Base-by-base conservation (phyloP, 768 basidiomycete species). In the Mycena rebaudengoi region DNA sequence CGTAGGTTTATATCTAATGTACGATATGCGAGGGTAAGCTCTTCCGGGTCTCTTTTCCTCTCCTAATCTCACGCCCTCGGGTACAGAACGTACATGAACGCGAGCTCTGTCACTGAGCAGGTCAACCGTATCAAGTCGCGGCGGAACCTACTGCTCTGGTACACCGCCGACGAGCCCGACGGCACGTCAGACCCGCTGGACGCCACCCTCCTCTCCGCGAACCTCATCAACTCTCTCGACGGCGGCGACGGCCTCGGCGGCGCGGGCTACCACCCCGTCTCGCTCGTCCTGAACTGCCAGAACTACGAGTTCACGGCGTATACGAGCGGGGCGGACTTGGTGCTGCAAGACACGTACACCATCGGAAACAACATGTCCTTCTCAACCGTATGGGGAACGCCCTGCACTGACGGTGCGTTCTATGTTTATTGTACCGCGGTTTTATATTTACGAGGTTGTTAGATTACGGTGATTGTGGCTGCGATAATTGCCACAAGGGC, bases 401-500 rank as follows among this genome's bases (percentile, higher is more conserved):
- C 79, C 3, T 92, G 91, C 72, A 91, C 88, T 2, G 66, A 68
- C 29, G 62, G 62, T 67, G n/a, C 41, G 59, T 60, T 11, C 40
- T 26, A 16, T 44, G 29, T 32, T 11, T 29, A 39, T 39, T 49
- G 12, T 20, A 69, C 70, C 23, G 12, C 10, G 7, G 13, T 13
- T 7, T 40, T 7, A 18, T 41, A 4, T 39, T n/a, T 21, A 43
- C 12, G 7, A 21, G 12, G 45, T 21, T n/a, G 52, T 18, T 29
- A 2, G 83, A 87, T 64, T 91, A 85, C 64, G 92, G 91, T 2
- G 87, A 86, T 69, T 94, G 91, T 68, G 93, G 93, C 11, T 85
- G 85, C 66, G 85, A 86, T 62, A 85, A 86, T 66, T 95, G 93
- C 73, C 75, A 84, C 56, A 91, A 90, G 2, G 77, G 74, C n/a